A percentile compares a stretch with the other conserved stretches of the same genome.
phyloP scores from a whole-genome alignment of 2,329 filamentous ascomycete species.

The Fusarium nodosum region DNA sequence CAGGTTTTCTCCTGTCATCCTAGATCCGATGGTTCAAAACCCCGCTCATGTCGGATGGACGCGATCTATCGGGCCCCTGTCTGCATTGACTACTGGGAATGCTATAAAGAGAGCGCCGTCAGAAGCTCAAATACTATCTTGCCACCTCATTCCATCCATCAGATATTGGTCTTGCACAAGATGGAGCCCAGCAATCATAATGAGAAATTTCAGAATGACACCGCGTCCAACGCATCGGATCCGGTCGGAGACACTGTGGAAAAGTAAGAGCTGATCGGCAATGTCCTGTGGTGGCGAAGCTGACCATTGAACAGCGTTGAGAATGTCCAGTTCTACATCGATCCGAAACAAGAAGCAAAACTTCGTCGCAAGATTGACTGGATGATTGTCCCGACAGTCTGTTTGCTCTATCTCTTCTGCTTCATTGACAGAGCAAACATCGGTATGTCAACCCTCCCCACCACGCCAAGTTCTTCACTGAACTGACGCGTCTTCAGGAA shows the following conservation, averaged over 20 bases:
- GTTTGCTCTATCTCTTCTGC: conserved; percentile 70
- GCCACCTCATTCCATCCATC: background rate
- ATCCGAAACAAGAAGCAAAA: conserved; percentile 24
- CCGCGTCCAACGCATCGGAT: conserved; percentile 14
- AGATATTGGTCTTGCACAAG: background rate
- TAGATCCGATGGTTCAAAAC: conserved; percentile 11
- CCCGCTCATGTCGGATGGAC: conserved; percentile 7
- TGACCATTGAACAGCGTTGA: conserved; percentile 15
- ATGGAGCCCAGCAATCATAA: conserved; percentile 11
- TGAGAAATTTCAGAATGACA: conserved; percentile 26
- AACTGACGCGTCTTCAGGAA: conserved; percentile 21
- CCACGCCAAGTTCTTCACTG: too few relatives aligned
- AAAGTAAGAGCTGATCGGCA: background rate
- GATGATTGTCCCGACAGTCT: conserved; percentile 32
- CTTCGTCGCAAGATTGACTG: conserved; percentile 32
- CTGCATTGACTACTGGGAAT: background rate
- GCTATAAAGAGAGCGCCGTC: conserved; percentile 10
- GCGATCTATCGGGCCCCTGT: background rate
- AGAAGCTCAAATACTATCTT: background rate
- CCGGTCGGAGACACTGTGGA: background rate
- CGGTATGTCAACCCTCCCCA: background rate
- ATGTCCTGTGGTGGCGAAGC: rapidly evolving
- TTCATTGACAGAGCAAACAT: conserved; percentile 69
- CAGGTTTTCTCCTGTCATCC: background rate
- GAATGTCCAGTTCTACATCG: conserved; percentile 16